phyloP scores from a whole-genome alignment of 805 yeast species.

The Metschnikowia colocasiae region DNA sequence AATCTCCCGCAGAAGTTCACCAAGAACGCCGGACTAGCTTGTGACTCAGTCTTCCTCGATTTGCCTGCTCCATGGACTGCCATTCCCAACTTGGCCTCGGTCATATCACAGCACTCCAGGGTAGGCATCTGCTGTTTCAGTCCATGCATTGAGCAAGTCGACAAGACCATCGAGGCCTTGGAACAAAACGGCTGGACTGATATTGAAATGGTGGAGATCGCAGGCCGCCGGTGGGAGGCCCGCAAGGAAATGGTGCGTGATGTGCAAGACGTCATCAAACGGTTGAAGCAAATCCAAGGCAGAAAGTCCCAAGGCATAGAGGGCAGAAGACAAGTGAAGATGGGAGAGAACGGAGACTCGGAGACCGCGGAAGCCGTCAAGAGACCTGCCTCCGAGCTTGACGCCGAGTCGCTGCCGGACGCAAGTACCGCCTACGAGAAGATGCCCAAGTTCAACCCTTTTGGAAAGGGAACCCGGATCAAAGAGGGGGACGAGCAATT shows the following conservation, averaged over 20 bases:
- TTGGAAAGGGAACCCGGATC: slow-evolving; percentile 84
- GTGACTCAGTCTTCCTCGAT: slow-evolving; percentile 80
- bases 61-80: slow-evolving; percentile 98
- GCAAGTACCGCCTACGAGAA: not conserved
- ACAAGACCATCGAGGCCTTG: slow-evolving; percentile 73
- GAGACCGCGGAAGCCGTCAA: slow-evolving; percentile 17
- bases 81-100: slow-evolving; percentile 64
- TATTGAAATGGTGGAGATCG: slow-evolving; percentile 89
- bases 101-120: slow-evolving; percentile 48
- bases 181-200: slow-evolving; percentile 76
- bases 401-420: slow-evolving; percentile 10
- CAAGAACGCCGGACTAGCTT: slow-evolving; percentile 40
- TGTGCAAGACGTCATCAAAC: slow-evolving; percentile 69
- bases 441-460: slow-evolving; percentile 62
- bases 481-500: slow-evolving; percentile 81
- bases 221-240: slow-evolving; percentile 83
- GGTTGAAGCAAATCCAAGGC: slow-evolving; percentile 74
- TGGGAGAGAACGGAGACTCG: slow-evolving; percentile 12
- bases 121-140: slow-evolving; percentile 90
- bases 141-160: slow-evolving; percentile 97
- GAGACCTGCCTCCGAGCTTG: slow-evolving; percentile 19
- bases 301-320: slow-evolving; percentile 65
- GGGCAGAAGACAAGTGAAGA: slow-evolving; percentile 44
- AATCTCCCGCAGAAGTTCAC: slow-evolving; percentile 25
- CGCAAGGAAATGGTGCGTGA: slow-evolving; percentile 83